A percentile compares a stretch with the other conserved stretches of the same genome.
Evolutionary conservation across 805 yeast species (phyloP).

Genomic region (Candida jianshihensis): DNA sequence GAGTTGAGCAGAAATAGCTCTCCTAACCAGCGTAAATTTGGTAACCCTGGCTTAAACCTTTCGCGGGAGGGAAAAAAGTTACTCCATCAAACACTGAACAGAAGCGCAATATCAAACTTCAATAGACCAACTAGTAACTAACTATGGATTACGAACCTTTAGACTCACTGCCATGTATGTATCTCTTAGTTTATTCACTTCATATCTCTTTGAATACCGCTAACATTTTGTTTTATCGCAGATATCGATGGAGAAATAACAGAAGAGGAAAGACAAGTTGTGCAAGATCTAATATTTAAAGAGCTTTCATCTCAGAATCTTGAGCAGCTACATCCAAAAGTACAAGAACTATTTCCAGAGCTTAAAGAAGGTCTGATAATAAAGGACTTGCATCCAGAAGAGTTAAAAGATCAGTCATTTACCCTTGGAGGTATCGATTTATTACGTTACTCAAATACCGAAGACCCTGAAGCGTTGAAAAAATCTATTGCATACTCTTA

Average conservation of each 20-base stretch:
- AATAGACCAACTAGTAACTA: too few relatives aligned
- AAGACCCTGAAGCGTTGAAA: slow-evolving; percentile 18
- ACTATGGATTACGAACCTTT: slow-evolving; percentile 26
- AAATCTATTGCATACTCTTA: slow-evolving; percentile 23
- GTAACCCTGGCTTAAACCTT: too few relatives aligned
- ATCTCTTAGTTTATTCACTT: not conserved
- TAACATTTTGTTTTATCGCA: slow-evolving; percentile 1
- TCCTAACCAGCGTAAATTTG: too few relatives aligned
- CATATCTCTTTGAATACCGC: not conserved
- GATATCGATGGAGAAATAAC: slow-evolving; percentile 31
- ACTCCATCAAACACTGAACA: too few relatives aligned
- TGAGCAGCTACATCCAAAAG: slow-evolving; percentile 10
- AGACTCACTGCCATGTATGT: slow-evolving; percentile 37
- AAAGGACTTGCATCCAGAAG: slow-evolving; percentile 7
- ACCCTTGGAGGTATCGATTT: slow-evolving; percentile 30
- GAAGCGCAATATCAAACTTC: too few relatives aligned
- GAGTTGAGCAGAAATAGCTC: too few relatives aligned
- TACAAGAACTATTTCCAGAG: slow-evolving; percentile 18
- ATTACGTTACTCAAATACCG: slow-evolving; percentile 24
- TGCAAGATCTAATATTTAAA: slow-evolving; percentile 28
- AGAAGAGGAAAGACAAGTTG: slow-evolving; percentile 29
- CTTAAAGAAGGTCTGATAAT: slow-evolving; percentile 4
- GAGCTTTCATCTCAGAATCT: slow-evolving; percentile 6
- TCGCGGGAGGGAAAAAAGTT: not conserved
- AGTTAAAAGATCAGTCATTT: slow-evolving; percentile 14